Percentiles rank a stretch among this genome's conserved stretches.
These are phyloP conservation scores for Phytophthora capsici DNA, from an alignment of 352 stramenopile genomes.

Conservation along the genomic window DNA sequence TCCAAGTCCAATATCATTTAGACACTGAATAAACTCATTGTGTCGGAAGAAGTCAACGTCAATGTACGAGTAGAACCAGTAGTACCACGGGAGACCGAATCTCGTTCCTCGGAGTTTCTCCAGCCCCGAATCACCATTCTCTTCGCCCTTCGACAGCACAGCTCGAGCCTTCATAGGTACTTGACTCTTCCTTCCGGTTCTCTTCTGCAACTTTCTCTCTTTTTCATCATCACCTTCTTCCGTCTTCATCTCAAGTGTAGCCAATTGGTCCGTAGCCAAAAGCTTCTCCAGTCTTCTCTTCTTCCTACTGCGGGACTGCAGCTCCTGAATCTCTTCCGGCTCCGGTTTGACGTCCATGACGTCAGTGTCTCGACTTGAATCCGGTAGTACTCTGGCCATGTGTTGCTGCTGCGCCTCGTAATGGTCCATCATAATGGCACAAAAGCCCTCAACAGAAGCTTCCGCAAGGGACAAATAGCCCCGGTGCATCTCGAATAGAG, in stretches of 20 bases:
- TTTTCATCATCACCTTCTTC: conserved; percentile 12
- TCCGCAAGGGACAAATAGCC: conserved; percentile 72
- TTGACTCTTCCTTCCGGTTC: conserved; percentile 15
- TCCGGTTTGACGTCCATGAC: conserved; percentile 19
- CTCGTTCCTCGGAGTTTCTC: conserved; percentile 27
- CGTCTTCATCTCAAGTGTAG: conserved; percentile 32
- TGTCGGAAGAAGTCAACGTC: conserved; percentile 77
- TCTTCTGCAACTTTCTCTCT: background rate
- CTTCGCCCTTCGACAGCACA: conserved; percentile 21
- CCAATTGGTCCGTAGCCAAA: conserved; percentile 39
- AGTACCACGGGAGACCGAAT: conserved; percentile 67
- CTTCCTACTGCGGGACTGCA: conserved; percentile 36
- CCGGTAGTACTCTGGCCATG: background rate
- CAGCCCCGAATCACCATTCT: conserved; percentile 8
- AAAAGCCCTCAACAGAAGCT: conserved; percentile 75
- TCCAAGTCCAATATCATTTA: conserved; percentile 65
- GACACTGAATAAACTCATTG: conserved; percentile 81
- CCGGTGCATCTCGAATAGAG: conserved; percentile 71
- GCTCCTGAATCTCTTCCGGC: conserved; percentile 1
- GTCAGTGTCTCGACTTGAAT: background rate
- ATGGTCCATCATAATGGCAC: conserved; percentile 70
- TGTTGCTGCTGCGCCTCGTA: conserved; percentile 57
- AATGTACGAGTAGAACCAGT: conserved; percentile 77
- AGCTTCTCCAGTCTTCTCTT: conserved; percentile 58
- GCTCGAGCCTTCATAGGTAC: conserved; percentile 6